Conservation (phyloP, 345 rosid genomes). For the Euphorbia tirucalli region DNA sequence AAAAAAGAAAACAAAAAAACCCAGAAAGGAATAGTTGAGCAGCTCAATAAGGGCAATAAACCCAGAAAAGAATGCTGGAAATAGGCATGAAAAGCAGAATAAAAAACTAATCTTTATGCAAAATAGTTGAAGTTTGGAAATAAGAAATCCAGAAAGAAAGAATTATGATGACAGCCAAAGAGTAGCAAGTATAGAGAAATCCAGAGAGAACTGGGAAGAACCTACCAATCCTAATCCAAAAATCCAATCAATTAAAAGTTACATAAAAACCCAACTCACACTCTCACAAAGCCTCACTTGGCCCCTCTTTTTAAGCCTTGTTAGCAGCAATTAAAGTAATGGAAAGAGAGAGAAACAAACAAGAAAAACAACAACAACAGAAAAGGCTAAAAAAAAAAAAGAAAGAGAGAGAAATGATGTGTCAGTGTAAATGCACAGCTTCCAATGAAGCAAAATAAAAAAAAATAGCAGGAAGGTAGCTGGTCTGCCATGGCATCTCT, state of each 20-base stretch:
- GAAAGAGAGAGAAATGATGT: neutral
- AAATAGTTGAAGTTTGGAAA: neutral
- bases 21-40: neutral
- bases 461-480: neutral
- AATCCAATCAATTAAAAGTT: neutral
- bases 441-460: neutral
- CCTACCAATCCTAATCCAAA: neutral
- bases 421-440: neutral
- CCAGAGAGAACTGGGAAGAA: neutral
- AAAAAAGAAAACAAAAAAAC: no score
- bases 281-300: neutral
- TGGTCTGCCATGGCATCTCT: neutral
- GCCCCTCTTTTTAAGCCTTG: neutral
- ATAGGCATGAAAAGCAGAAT: neutral
- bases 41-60: neutral
- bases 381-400: neutral
- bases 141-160: neutral
- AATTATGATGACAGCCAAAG: neutral
- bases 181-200: no score
- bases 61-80: slow-evolving; percentile 2
- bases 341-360: neutral
- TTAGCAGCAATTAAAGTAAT: neutral
- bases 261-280: neutral
- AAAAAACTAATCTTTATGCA: neutral
- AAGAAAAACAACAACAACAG: neutral